Conservation (phyloP, 148 eudicot species). For the Camellia japonica region DNA sequence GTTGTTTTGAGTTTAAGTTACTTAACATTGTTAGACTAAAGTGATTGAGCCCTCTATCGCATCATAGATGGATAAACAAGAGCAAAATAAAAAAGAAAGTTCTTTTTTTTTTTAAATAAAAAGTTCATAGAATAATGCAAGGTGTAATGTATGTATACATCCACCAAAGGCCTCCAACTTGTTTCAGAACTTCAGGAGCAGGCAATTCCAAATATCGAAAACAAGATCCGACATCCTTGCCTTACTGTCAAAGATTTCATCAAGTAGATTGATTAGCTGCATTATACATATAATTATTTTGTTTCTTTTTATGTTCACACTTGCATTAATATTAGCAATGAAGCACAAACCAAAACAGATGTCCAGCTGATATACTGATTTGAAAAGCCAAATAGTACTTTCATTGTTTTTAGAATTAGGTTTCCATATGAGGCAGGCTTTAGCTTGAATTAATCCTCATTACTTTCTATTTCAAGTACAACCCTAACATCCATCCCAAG, state of each 20-base stretch:
- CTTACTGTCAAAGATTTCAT: background rate
- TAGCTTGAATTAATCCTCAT: slow-evolving; percentile 1
- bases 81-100: background rate
- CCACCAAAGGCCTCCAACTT: background rate
- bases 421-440: slow-evolving; percentile 1
- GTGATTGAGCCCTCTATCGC: background rate
- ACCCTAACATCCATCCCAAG: background rate
- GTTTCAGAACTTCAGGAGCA: slow-evolving; percentile 7
- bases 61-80: background rate
- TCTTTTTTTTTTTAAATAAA: background rate
- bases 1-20: background rate
- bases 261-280: background rate
- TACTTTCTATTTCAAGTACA: background rate
- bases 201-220: background rate
- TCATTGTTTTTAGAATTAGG: no score
- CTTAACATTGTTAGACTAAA: background rate
- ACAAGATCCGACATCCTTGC: slow-evolving; percentile 7
- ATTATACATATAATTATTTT: background rate
- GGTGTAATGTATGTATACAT: background rate
- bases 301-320: background rate
- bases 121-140: background rate
- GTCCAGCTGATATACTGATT: background rate
- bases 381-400: background rate
- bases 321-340: slow-evolving; percentile 8
- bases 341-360: background rate